phyloP scores from a whole-genome alignment of 331 rosid genomes.

The Erythrophleum ivorense region DNA sequence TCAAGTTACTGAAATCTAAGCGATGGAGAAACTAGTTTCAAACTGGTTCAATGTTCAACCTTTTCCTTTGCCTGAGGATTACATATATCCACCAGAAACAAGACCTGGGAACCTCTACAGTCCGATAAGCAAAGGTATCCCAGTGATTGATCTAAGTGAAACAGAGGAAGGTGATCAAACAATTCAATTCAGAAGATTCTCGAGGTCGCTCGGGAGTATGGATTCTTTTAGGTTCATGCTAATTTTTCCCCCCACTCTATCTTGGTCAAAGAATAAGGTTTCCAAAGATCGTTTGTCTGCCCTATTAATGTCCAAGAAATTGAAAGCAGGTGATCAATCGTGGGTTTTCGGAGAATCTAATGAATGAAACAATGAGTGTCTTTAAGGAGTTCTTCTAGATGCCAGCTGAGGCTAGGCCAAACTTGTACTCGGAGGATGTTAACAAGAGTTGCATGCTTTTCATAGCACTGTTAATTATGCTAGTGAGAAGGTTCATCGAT shows the following conservation, averaged over 20 bases:
- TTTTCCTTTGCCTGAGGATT: conserved; percentile 1
- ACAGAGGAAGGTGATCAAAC: not conserved
- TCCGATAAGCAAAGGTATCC: not conserved
- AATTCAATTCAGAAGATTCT: not conserved
- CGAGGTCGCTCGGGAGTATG: not conserved
- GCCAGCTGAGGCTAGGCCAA: not conserved
- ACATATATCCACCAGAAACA: conserved; percentile 12
- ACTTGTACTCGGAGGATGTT: conserved; percentile 34
- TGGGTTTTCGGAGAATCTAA: not conserved
- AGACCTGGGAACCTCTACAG: not conserved
- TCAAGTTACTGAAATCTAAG: not conserved
- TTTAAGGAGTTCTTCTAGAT: not conserved
- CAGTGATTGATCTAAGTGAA: not conserved
- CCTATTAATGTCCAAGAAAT: not conserved
- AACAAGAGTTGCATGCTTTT: not conserved
- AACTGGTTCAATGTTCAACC: not conserved
- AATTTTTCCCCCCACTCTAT: not conserved
- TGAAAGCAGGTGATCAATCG: not conserved
- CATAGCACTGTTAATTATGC: not conserved
- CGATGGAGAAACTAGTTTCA: conserved; percentile 7
- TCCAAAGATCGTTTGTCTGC: not conserved
- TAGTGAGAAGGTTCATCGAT: not conserved
- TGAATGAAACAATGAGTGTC: not conserved
- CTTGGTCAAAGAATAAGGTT: not conserved
- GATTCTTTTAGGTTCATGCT: not conserved